Evolutionary conservation across 345 rosid genomes (phyloP).

Genomic region (Eucalyptus caleyi): DNA sequence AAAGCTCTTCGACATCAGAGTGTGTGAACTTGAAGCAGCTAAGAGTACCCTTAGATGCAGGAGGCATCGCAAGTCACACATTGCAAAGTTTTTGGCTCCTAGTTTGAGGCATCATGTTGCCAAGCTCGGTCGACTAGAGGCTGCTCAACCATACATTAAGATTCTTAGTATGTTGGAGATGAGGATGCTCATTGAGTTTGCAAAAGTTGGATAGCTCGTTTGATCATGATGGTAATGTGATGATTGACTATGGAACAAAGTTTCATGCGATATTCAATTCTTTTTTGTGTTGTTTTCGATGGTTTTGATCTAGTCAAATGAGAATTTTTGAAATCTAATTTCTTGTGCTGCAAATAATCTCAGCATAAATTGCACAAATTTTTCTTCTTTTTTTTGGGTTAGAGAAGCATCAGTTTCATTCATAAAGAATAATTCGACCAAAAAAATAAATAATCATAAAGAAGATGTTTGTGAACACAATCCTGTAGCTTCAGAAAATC

Average conservation of each 20-base stretch:
- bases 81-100: neutral
- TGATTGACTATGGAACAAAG: neutral
- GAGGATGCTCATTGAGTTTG: neutral
- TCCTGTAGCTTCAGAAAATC: neutral
- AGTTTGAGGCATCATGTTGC: neutral
- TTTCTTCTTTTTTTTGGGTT: too few species aligned
- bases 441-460: too few species aligned
- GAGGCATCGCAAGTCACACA: neutral
- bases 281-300: too few species aligned
- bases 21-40: neutral
- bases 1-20: neutral
- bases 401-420: neutral
- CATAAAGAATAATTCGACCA: neutral
- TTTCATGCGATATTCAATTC: neutral
- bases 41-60: neutral
- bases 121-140: neutral
- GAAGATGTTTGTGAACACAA: too few species aligned
- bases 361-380: neutral
- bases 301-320: neutral
- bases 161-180: neutral
- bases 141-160: neutral
- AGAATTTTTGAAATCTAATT: neutral
- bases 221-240: neutral
- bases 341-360: neutral
- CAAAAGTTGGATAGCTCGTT: neutral